Conservation (phyloP, 129 eudicot species). For the Flaveria robusta region DNA sequence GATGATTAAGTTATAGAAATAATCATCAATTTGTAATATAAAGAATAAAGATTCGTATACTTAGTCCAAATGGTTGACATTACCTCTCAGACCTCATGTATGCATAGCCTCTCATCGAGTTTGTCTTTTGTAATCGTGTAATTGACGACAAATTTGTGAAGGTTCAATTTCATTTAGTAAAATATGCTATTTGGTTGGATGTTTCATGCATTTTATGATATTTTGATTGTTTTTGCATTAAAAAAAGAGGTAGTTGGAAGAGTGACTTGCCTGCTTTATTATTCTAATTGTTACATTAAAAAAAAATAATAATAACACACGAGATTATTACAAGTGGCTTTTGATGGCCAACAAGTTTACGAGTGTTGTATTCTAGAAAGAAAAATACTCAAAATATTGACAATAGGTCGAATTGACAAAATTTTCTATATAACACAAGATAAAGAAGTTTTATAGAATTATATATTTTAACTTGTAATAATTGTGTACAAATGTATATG, state of each 20-base stretch:
- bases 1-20: too few relatives aligned
- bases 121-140: background rate
- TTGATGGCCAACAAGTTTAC: background rate
- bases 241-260: conserved; percentile 24
- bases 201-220: background rate
- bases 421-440: too few relatives aligned
- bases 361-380: background rate
- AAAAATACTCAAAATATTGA: background rate
- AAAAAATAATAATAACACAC: conserved; percentile 7
- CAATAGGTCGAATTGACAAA: too few relatives aligned
- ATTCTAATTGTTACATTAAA: conserved; percentile 15
- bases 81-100: too few relatives aligned
- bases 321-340: conserved; percentile 32
- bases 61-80: too few relatives aligned
- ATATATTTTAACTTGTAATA: too few relatives aligned
- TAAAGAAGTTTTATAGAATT: too few relatives aligned
- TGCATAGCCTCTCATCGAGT: too few relatives aligned
- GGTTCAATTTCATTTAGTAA: background rate
- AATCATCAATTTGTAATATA: too few relatives aligned
- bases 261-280: conserved; percentile 32
- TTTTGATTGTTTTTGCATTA: background rate
- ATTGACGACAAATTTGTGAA: background rate
- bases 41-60: too few relatives aligned
- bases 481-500: too few relatives aligned
- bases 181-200: background rate